phyloP scores from a whole-genome alignment of 495 filamentous ascomycete species.

The Penicillium subrubescens region DNA sequence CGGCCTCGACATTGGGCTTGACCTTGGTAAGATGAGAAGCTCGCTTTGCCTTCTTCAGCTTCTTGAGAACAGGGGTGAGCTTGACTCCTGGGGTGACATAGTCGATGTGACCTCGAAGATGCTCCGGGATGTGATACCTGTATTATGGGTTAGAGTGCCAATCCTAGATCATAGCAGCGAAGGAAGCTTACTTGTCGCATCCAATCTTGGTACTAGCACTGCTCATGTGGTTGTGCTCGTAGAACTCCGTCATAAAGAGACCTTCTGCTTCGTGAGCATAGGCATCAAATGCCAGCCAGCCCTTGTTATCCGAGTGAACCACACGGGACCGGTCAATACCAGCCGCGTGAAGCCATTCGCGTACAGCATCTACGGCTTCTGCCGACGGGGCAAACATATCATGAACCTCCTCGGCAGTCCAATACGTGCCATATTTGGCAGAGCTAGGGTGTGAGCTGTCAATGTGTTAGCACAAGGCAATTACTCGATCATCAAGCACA shows the following conservation, averaged over 20 bases:
- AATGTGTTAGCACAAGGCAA: conserved; percentile 32
- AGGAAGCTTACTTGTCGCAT: conserved; percentile 41
- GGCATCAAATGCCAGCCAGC: conserved; percentile 60
- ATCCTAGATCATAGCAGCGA: too few relatives aligned
- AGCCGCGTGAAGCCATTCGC: conserved; percentile 45
- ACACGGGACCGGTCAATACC: conserved; percentile 53
- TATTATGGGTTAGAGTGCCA: conserved; percentile 5
- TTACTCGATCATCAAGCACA: neutral
- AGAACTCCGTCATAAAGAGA: conserved; percentile 61
- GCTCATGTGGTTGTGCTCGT: conserved; percentile 52
- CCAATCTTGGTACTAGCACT: conserved; percentile 50
- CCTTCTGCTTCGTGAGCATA: conserved; percentile 57
- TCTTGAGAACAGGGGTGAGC: conserved; percentile 33
- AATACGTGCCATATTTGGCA: conserved; percentile 64
- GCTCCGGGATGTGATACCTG: conserved; percentile 56
- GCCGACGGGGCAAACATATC: conserved; percentile 54
- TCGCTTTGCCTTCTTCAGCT: conserved; percentile 24
- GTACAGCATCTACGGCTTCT: conserved; percentile 47
- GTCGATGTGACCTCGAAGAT: conserved; percentile 56
- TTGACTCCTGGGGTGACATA: conserved; percentile 61
- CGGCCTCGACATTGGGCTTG: conserved; percentile 11
- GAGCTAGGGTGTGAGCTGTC: conserved; percentile 65
- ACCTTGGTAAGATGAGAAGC: conserved; percentile 22
- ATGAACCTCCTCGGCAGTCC: conserved; percentile 57
- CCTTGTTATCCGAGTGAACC: conserved; percentile 50